These are phyloP conservation scores for Peltaster fructicola DNA, from an alignment of 2,329 filamentous ascomycete species.

Conservation along the genomic window DNA sequence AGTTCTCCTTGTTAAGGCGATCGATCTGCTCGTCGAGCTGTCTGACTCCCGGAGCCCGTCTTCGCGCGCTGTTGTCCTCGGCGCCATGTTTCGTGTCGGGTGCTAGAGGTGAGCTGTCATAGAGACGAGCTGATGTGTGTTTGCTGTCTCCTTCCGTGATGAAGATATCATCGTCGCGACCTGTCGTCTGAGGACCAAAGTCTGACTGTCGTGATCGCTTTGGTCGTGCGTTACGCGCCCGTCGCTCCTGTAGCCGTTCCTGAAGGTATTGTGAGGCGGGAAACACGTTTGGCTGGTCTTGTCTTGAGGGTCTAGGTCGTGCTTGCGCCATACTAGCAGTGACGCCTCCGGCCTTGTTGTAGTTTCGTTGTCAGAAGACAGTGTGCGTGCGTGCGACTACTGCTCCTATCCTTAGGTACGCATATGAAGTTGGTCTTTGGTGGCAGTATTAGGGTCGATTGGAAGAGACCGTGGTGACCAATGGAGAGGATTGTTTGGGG, in stretches of 20 bases:
- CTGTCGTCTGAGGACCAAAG: conserved; percentile 11
- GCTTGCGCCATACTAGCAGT: too few relatives aligned
- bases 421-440: too few relatives aligned
- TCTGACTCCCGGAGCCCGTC: conserved; percentile 37
- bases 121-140: conserved; percentile 6
- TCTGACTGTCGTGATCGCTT: conserved; percentile 19
- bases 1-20: conserved; percentile 56
- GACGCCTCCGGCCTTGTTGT: too few relatives aligned
- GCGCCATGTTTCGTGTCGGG: conserved; percentile 6
- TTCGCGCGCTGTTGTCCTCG: conserved; percentile 6
- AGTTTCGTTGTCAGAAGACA: too few relatives aligned
- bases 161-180: conserved; percentile 20
- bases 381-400: too few relatives aligned
- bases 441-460: too few relatives aligned
- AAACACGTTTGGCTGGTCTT: too few relatives aligned
- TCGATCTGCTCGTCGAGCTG: conserved; percentile 55
- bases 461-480: too few relatives aligned
- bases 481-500: too few relatives aligned
- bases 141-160: conserved; percentile 15
- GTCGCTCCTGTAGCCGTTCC: conserved; percentile 18
- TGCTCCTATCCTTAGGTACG: too few relatives aligned
- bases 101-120: conserved; percentile 14
- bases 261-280: too few relatives aligned
- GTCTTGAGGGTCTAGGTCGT: too few relatives aligned
- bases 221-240: conserved; percentile 13